Evolutionary conservation across 768 basidiomycete genomes (phyloP).

Genomic region (Guyanaporus albipodus): DNA sequence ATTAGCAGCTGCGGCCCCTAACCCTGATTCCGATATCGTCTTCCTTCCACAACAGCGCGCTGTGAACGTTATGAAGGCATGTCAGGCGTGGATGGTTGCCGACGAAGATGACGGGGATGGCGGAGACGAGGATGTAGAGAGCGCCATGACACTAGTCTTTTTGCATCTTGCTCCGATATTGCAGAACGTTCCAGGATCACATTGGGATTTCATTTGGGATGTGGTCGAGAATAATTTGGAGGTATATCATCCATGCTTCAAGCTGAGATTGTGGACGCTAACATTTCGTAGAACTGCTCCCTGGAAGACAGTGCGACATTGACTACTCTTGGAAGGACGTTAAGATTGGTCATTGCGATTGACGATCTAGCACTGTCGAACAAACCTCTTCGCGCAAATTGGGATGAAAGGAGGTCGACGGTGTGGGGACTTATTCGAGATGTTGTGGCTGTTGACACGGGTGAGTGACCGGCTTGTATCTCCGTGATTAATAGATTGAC

Average conservation of each 20-base stretch:
- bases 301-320: slow-evolving; percentile 56
- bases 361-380: slow-evolving; percentile 71
- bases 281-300: slow-evolving; percentile 49
- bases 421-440: slow-evolving; percentile 60
- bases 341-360: slow-evolving; percentile 62
- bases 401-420: slow-evolving; percentile 53
- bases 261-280: neutral
- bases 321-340: slow-evolving; percentile 62
- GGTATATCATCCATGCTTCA: slow-evolving; percentile 39
- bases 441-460: slow-evolving; percentile 49
- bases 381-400: slow-evolving; percentile 63
- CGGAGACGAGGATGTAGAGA: slow-evolving; percentile 75
- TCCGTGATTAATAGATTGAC: neutral
- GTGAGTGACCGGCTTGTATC: slow-evolving; percentile 35
- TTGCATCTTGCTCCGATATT: slow-evolving; percentile 78
- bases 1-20: slow-evolving; percentile 70
- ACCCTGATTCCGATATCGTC: slow-evolving; percentile 69
- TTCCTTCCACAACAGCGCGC: slow-evolving; percentile 85
- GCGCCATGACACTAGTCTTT: slow-evolving; percentile 70
- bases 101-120: slow-evolving; percentile 54
- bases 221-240: slow-evolving; percentile 85
- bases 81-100: slow-evolving; percentile 74
- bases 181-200: slow-evolving; percentile 78
- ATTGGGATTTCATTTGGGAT: slow-evolving; percentile 94
- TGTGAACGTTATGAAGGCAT: slow-evolving; percentile 81